Percentiles rank a stretch among this genome's conserved stretches.
Conservation (phyloP, 441 rosid genomes). For the Populus hybrid region DNA sequence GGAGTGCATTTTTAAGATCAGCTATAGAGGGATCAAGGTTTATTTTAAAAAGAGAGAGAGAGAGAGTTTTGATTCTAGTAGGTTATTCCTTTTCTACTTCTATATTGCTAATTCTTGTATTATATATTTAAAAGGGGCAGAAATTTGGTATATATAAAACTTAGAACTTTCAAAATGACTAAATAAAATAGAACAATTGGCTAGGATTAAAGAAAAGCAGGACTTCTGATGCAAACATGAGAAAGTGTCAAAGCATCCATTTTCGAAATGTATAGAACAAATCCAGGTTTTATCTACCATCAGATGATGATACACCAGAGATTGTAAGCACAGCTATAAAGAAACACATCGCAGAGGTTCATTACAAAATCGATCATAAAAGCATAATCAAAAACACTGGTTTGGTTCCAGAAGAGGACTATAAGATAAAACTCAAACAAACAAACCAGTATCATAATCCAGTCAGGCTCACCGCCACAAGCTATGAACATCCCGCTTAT, state of each 20-base stretch:
- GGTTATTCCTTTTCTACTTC: too few species aligned
- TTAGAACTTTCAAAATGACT: too few species aligned
- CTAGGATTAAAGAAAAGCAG: not conserved
- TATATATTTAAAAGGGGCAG: too few species aligned
- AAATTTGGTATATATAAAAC: too few species aligned
- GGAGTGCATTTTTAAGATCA: too few species aligned
- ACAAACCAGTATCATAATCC: constrained; percentile 36
- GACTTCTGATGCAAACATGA: not conserved
- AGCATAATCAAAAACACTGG: constrained; percentile 21
- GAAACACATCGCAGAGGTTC: constrained; percentile 23
- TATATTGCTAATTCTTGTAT: too few species aligned
- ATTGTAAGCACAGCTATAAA: constrained; percentile 19
- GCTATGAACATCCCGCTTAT: constrained; percentile 39
- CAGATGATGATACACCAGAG: constrained; percentile 13
- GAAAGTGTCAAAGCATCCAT: not conserved
- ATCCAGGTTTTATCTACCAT: constrained; percentile 15
- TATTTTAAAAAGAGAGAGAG: too few species aligned
- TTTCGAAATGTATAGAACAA: not conserved
- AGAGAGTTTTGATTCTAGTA: too few species aligned
- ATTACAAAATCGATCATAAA: constrained; percentile 22
- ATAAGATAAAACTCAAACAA: constrained; percentile 24
- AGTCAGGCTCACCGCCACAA: constrained; percentile 38
- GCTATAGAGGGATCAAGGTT: too few species aligned
- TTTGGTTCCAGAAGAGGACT: constrained; percentile 22
- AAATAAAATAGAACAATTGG: too few species aligned